Conservation (phyloP, 2,329 filamentous ascomycete genomes). For the Botryotinia narcissicola region DNA sequence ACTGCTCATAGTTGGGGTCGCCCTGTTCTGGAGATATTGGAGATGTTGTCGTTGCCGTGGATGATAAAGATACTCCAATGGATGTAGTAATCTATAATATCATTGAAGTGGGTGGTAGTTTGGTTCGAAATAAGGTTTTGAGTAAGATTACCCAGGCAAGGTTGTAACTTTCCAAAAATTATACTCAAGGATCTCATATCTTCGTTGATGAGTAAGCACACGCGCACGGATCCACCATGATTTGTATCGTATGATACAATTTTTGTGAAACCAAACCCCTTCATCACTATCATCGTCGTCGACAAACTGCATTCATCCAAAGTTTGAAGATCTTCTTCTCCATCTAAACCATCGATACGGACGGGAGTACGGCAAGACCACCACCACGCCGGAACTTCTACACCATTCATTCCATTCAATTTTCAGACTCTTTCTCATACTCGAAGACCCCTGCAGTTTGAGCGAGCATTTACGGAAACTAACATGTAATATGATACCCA, state of each 20-base stretch:
- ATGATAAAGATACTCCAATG: neutral
- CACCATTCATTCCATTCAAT: neutral
- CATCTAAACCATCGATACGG: neutral
- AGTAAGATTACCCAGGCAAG: neutral
- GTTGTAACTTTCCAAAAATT: neutral
- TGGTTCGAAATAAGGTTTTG: neutral
- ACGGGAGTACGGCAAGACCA: no score
- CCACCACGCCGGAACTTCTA: neutral
- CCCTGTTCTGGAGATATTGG: neutral
- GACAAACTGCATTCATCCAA: neutral
- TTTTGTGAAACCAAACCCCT: neutral
- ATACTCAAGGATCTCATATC: neutral
- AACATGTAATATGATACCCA: slow-evolving; percentile 8
- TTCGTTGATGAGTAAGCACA: neutral
- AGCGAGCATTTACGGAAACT: neutral
- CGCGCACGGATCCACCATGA: neutral
- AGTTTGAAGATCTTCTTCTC: neutral
- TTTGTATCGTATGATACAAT: neutral
- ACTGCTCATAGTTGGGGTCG: neutral
- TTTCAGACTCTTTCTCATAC: neutral
- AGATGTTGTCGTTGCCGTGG: neutral
- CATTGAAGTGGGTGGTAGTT: neutral
- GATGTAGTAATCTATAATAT: neutral
- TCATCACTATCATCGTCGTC: neutral
- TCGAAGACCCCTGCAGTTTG: neutral